phyloP scores from a whole-genome alignment of 2,329 filamentous ascomycete species.

The Chaetomium sp. region DNA sequence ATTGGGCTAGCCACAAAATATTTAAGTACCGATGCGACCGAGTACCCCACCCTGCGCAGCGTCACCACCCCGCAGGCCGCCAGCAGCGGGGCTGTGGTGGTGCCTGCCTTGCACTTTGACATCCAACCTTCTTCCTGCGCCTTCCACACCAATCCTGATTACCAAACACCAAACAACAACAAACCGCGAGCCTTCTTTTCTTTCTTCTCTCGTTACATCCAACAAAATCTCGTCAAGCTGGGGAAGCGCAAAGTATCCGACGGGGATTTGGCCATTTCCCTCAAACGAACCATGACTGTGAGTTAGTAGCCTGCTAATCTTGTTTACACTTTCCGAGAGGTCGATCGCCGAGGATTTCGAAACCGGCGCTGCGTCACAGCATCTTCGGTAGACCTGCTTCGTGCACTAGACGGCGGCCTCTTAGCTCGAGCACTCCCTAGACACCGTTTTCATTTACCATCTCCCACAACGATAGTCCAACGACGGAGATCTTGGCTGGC shows the following conservation, averaged over 20 bases:
- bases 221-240: constrained; percentile 41
- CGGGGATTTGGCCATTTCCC: constrained; percentile 50
- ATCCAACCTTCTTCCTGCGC: constrained; percentile 4
- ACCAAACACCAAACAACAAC: constrained; percentile 1
- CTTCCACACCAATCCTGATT: constrained; percentile 2
- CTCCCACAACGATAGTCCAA: not conserved
- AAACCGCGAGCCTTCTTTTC: not conserved
- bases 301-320: constrained; percentile 28
- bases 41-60: constrained; percentile 5
- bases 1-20: not conserved
- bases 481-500: not conserved
- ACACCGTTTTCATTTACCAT: not conserved
- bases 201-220: not conserved
- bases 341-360: not conserved
- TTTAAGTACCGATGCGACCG: not conserved
- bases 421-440: too few species aligned
- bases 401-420: not conserved
- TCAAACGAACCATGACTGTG: constrained; percentile 58
- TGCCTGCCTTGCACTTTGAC: constrained; percentile 5
- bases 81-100: constrained; percentile 15
- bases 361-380: not conserved
- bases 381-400: too few species aligned
- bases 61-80: constrained; percentile 9
- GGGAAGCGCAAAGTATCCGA: constrained; percentile 62
- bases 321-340: not conserved